Percentiles rank a stretch among this genome's conserved stretches.
Evolutionary conservation across 208 protist genomes (phyloP).

Genomic region (Sergeia podlipaevii): DNA sequence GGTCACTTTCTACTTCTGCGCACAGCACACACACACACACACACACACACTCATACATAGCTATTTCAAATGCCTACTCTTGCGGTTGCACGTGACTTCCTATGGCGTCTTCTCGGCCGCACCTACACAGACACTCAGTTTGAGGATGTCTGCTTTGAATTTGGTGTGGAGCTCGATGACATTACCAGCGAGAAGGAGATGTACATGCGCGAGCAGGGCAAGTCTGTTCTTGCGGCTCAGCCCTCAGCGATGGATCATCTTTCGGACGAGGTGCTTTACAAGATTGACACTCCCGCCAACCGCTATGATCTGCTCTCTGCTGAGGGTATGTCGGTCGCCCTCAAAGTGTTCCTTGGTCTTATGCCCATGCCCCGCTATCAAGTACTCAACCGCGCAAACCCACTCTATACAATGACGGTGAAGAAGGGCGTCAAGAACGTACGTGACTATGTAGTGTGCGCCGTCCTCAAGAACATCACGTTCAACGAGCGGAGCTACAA

Average conservation of each 20-base stretch:
- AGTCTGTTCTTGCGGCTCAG: not conserved
- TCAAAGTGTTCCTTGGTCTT: slow-evolving; percentile 89
- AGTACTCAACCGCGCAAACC: slow-evolving; percentile 47
- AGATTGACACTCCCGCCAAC: slow-evolving; percentile 98
- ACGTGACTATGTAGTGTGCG: slow-evolving; percentile 97
- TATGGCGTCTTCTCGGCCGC: slow-evolving; percentile 74
- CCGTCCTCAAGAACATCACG: slow-evolving; percentile 94
- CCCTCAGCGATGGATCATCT: slow-evolving; percentile 49
- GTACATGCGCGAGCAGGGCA: slow-evolving; percentile 84
- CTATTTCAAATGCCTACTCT: slow-evolving; percentile 78
- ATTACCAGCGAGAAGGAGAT: slow-evolving; percentile 96
- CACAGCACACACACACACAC: slow-evolving; percentile 11
- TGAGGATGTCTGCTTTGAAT: slow-evolving; percentile 97
- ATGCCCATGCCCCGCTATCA: slow-evolving; percentile 65
- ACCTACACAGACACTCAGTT: slow-evolving; percentile 94
- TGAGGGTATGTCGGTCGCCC: slow-evolving; percentile 88
- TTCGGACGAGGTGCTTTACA: slow-evolving; percentile 93
- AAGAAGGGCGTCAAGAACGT: slow-evolving; percentile 78
- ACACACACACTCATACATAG: slow-evolving; percentile 2
- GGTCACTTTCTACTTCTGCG: slow-evolving; percentile 3
- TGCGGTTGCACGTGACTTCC: slow-evolving; percentile 64
- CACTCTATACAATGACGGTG: slow-evolving; percentile 85
- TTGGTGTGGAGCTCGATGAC: slow-evolving; percentile 98
- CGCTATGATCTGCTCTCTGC: slow-evolving; percentile 97
- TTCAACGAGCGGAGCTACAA: slow-evolving; percentile 95